Conservation (phyloP, 2,329 filamentous ascomycete genomes). For the Dactylellina drechsleri region DNA sequence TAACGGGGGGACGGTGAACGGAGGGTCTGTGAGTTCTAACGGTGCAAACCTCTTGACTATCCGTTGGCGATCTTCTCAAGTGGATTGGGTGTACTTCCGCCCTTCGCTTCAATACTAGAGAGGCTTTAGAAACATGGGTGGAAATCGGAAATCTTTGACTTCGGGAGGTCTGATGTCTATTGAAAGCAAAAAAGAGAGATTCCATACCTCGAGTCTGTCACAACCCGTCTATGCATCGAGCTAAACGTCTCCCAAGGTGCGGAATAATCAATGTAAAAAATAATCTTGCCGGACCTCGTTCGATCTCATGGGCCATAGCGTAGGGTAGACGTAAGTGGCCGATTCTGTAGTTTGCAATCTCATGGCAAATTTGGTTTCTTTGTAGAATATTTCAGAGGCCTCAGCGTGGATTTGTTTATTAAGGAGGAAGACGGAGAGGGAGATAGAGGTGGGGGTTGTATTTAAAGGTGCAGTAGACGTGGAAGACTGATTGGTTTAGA, state of each 20-base stretch:
- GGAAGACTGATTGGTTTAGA: background rate
- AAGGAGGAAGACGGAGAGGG: conserved; percentile 1
- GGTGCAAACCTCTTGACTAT: background rate
- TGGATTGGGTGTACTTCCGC: too few relatives aligned
- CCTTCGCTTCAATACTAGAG: too few relatives aligned
- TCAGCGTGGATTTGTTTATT: conserved; percentile 21
- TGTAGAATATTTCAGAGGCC: conserved; percentile 3
- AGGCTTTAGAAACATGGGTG: too few relatives aligned
- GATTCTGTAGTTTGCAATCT: background rate
- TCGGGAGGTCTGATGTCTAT: too few relatives aligned
- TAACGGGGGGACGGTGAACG: background rate
- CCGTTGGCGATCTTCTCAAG: background rate
- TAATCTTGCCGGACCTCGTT: background rate
- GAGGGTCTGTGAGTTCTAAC: background rate
- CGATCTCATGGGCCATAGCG: background rate
- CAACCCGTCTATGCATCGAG: background rate
- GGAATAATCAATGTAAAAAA: background rate
- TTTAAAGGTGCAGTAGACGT: background rate
- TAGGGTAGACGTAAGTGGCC: too few relatives aligned
- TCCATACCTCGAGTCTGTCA: too few relatives aligned
- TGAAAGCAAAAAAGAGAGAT: too few relatives aligned
- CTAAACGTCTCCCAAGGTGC: background rate
- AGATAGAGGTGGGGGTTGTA: background rate
- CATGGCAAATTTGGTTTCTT: background rate
- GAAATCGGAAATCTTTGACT: too few relatives aligned